phyloP scores from a whole-genome alignment of 2,329 filamentous ascomycete species.

The Cercospora berteroae region DNA sequence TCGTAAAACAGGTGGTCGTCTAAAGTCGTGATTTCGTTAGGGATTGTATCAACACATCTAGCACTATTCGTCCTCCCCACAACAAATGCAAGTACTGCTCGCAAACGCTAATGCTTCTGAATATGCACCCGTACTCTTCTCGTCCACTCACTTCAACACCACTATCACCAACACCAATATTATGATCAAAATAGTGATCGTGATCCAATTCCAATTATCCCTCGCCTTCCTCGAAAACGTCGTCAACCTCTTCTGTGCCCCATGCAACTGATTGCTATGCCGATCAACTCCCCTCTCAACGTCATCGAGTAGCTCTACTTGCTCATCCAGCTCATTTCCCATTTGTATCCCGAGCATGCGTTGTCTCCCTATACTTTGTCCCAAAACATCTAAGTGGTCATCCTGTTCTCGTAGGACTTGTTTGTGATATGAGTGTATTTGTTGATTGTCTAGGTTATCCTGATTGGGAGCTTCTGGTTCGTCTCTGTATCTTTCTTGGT shows the following conservation, averaged over 20 bases:
- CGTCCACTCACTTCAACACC: slow-evolving; percentile 63
- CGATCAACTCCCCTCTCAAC: slow-evolving; percentile 79
- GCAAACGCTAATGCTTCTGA: not conserved
- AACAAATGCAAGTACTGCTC: not conserved
- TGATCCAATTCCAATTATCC: slow-evolving; percentile 86
- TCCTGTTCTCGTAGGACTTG: slow-evolving; percentile 86
- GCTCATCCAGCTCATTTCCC: slow-evolving; percentile 89
- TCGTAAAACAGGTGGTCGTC: too few relatives aligned
- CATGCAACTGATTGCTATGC: slow-evolving; percentile 71
- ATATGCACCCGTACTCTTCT: not conserved
- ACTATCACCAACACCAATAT: slow-evolving; percentile 79
- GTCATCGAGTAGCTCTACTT: slow-evolving; percentile 85
- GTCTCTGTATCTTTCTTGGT: slow-evolving; percentile 60
- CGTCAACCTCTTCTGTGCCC: slow-evolving; percentile 70
- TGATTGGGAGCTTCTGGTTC: slow-evolving; percentile 58
- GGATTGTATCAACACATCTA: not conserved
- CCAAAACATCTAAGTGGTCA: slow-evolving; percentile 82
- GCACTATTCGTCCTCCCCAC: not conserved
- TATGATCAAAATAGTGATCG: slow-evolving; percentile 74
- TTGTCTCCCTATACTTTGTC: slow-evolving; percentile 83
- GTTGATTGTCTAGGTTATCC: slow-evolving; percentile 67
- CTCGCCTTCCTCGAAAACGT: slow-evolving; percentile 70
- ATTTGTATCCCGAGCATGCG: slow-evolving; percentile 93
- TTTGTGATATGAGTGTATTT: slow-evolving; percentile 82
- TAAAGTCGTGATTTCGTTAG: not conserved